Evolutionary conservation across 2,329 filamentous ascomycete species (phyloP).

Genomic region (Alternaria dauci): DNA sequence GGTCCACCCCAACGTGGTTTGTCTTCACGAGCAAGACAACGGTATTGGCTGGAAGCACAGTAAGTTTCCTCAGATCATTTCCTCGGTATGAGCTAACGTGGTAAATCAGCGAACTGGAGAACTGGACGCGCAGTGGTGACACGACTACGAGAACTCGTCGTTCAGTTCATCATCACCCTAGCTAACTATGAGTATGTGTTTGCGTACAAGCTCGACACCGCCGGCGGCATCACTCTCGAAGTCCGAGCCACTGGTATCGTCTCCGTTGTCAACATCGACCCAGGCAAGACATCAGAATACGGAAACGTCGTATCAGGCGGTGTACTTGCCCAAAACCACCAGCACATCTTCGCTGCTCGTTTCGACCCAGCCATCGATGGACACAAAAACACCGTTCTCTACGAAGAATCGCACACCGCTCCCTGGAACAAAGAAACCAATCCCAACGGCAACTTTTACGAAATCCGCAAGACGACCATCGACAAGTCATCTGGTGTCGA

Average conservation of each 20-base stretch:
- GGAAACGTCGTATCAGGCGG: constrained; percentile 71
- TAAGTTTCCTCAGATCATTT: neutral
- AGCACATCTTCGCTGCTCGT: constrained; percentile 68
- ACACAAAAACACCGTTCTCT: constrained; percentile 62
- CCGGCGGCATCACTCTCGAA: constrained; percentile 68
- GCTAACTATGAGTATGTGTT: constrained; percentile 77
- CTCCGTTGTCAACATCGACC: constrained; percentile 67
- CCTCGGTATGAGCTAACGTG: neutral
- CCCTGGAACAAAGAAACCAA: constrained; percentile 64
- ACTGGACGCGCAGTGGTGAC: constrained; percentile 69
- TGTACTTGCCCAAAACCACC: constrained; percentile 73
- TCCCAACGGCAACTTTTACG: constrained; percentile 69
- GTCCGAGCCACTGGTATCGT: constrained; percentile 73
- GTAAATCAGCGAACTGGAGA: constrained; percentile 61
- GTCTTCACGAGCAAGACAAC: constrained; percentile 74
- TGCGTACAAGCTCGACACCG: constrained; percentile 70
- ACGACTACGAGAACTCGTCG: constrained; percentile 68
- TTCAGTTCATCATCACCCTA: constrained; percentile 74
- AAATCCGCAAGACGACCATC: constrained; percentile 60
- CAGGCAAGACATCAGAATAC: constrained; percentile 62
- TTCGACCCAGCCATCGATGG: constrained; percentile 71
- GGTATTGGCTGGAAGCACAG: constrained; percentile 61
- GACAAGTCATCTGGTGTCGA: constrained; percentile 60
- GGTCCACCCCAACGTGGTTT: constrained; percentile 67
- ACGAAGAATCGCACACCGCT: constrained; percentile 62